Conservation (phyloP, 2,329 filamentous ascomycete species). For the Alternaria sp. region DNA sequence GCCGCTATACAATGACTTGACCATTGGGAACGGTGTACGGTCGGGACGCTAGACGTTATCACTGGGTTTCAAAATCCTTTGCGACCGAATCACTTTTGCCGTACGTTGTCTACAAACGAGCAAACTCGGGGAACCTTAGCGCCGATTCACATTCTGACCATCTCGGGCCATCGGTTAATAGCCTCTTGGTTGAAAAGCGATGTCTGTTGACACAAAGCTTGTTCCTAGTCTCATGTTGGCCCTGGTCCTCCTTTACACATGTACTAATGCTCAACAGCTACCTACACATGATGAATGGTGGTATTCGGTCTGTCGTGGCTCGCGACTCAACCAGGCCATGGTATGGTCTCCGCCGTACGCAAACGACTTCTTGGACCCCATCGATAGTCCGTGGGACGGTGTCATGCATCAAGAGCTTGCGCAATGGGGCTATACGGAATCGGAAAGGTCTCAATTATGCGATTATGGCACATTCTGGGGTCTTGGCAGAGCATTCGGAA, state of each 20-base stretch:
- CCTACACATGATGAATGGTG: background rate
- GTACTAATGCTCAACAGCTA: background rate
- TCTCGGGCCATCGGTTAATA: background rate
- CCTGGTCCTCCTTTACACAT: background rate
- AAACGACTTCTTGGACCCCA: background rate
- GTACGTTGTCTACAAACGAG: background rate
- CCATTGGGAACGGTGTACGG: background rate
- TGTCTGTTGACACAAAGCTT: background rate
- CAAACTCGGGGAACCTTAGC: background rate
- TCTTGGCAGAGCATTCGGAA: background rate
- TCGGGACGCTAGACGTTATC: background rate
- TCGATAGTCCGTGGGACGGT: background rate
- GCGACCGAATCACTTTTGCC: background rate
- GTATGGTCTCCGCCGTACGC: background rate
- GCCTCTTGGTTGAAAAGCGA: background rate
- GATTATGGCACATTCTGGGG: conserved; percentile 3
- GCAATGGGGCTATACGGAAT: conserved; percentile 1
- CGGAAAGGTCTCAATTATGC: background rate
- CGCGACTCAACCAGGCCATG: background rate
- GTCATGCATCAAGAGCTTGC: background rate
- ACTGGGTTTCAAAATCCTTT: background rate
- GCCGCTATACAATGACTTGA: background rate
- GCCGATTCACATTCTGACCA: background rate
- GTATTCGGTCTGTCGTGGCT: background rate
- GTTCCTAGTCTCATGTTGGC: background rate